phyloP scores from a whole-genome alignment of 2,329 filamentous ascomycete genomes.

The Dryadomyces quercivorus region DNA sequence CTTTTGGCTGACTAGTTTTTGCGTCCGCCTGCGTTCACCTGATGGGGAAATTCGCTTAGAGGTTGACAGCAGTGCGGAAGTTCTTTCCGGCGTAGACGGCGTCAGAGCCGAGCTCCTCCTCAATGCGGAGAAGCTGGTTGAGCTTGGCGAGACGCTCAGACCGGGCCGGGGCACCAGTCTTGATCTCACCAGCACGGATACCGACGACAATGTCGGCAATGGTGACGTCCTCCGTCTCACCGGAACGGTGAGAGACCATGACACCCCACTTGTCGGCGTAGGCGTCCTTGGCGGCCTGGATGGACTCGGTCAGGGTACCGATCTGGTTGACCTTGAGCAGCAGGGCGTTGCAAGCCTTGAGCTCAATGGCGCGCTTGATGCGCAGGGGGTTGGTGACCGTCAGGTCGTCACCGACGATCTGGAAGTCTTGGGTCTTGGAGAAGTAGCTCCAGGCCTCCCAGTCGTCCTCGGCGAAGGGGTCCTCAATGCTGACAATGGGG shows the following conservation, averaged over 20 bases:
- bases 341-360: slow-evolving; percentile 96
- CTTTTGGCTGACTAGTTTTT: neutral
- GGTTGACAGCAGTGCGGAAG: slow-evolving; percentile 83
- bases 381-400: slow-evolving; percentile 97
- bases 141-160: slow-evolving; percentile 99
- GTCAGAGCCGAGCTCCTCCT: slow-evolving; percentile 92
- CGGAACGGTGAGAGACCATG: slow-evolving; percentile 98
- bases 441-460: slow-evolving; percentile 99
- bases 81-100: slow-evolving; percentile 84
- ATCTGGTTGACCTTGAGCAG: slow-evolving; percentile 99
- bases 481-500: slow-evolving; percentile 97
- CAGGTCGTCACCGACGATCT: slow-evolving; percentile 97
- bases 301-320: slow-evolving; percentile 94
- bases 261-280: slow-evolving; percentile 94
- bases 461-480: slow-evolving; percentile 98
- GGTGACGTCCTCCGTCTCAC: slow-evolving; percentile 99
- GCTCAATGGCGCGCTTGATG: slow-evolving; percentile 99
- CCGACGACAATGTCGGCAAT: slow-evolving; percentile 97
- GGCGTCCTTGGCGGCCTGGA: slow-evolving; percentile 97
- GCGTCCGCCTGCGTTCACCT: neutral
- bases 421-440: slow-evolving; percentile 97
- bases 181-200: slow-evolving; percentile 95
- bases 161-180: slow-evolving; percentile 91
- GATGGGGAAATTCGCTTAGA: slow-evolving; percentile 41
- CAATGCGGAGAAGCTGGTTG: slow-evolving; percentile 99